Conservation (phyloP, 2,329 filamentous ascomycete genomes). For the Pleomassaria siparia region DNA sequence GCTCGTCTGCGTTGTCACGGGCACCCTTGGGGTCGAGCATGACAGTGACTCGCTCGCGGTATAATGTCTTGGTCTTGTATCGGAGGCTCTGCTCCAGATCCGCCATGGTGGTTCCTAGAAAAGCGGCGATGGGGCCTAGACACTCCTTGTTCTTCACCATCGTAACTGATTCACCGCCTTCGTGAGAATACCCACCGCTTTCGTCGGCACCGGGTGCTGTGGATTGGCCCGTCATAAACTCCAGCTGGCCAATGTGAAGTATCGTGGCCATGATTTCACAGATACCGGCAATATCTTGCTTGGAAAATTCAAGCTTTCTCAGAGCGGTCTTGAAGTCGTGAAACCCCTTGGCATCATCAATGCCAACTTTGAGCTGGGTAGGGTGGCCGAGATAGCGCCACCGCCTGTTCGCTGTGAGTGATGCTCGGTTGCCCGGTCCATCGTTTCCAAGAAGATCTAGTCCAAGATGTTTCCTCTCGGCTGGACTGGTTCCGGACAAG, state of each 20-base stretch:
- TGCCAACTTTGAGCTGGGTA: conserved; percentile 93
- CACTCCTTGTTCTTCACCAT: conserved; percentile 93
- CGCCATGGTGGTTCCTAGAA: conserved; percentile 78
- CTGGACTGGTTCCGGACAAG: conserved; percentile 83
- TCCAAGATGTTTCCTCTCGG: conserved; percentile 84
- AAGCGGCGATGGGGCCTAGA: conserved; percentile 83
- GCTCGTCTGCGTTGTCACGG: conserved; percentile 87
- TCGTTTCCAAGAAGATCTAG: conserved; percentile 58
- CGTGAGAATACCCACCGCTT: conserved; percentile 93
- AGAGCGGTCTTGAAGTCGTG: conserved; percentile 96
- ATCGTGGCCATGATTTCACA: conserved; percentile 93
- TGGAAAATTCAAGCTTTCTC: conserved; percentile 89
- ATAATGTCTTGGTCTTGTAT: conserved; percentile 95
- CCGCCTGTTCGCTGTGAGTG: conserved; percentile 67
- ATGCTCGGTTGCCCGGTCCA: conserved; percentile 55
- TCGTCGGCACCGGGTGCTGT: conserved; percentile 83
- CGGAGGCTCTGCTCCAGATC: conserved; percentile 87
- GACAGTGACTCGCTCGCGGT: conserved; percentile 95
- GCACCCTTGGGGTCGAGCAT: conserved; percentile 94
- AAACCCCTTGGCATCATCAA: conserved; percentile 94
- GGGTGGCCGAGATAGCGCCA: conserved; percentile 97
- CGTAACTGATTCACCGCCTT: conserved; percentile 83
- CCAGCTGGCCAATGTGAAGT: conserved; percentile 95
- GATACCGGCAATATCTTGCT: conserved; percentile 92
- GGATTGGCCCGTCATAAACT: conserved; percentile 80